Conservation (phyloP, 768 basidiomycete genomes). For the Boletus rubropictus region DNA sequence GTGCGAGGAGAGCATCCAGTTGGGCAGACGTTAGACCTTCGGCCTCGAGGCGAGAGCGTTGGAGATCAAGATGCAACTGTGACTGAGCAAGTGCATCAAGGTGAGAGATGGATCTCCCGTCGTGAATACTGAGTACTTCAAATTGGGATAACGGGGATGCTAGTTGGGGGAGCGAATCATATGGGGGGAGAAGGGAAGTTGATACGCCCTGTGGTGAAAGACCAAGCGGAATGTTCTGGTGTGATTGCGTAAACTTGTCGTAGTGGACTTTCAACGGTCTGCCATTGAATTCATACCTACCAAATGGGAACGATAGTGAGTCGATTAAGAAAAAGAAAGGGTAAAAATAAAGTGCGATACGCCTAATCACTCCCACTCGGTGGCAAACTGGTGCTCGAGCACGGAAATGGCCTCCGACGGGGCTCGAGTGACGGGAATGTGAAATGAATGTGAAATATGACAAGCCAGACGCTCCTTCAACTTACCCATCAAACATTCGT, state of each 20-base stretch:
- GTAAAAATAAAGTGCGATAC: neutral
- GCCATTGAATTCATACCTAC: conserved; percentile 84
- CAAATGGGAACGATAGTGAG: conserved; percentile 6
- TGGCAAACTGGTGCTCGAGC: neutral
- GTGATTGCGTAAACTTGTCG: conserved; percentile 66
- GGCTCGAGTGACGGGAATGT: neutral
- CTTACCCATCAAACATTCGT: conserved; percentile 86
- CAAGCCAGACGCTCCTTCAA: conserved; percentile 3
- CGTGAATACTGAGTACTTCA: conserved; percentile 23
- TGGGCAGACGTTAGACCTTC: conserved; percentile 25
- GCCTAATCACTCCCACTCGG: neutral
- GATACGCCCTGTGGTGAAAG: conserved; percentile 16
- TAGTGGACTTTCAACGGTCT: conserved; percentile 84
- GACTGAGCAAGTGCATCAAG: conserved; percentile 22
- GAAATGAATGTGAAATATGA: neutral
- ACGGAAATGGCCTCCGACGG: neutral
- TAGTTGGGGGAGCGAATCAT: conserved; percentile 23
- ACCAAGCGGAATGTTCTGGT: conserved; percentile 23
- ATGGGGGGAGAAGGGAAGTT: conserved; percentile 12
- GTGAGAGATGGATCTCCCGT: conserved; percentile 18
- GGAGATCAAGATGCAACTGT: conserved; percentile 21
- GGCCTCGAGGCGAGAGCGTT: conserved; percentile 24
- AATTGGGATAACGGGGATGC: conserved; percentile 19
- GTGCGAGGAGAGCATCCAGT: conserved; percentile 25
- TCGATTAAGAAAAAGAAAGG: neutral